Base-by-base conservation (phyloP, 306 rosid species). In the Lathyrus tuberosus region DNA sequence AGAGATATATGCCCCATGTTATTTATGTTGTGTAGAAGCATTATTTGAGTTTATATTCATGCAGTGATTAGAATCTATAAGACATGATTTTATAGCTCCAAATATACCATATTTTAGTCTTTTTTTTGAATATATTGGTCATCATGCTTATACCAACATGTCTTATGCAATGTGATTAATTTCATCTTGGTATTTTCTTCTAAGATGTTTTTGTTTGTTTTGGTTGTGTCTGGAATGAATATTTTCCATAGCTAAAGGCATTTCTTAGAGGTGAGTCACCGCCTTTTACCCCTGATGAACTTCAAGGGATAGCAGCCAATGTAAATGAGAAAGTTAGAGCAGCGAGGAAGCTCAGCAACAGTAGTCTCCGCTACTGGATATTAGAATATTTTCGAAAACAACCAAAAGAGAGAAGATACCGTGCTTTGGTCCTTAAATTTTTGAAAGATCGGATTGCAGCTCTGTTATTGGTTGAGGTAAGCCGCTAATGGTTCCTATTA, bases 331-430 rank as follows among this genome's bases (percentile, higher is more conserved):
- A 78, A 74, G 30, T 71, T 67, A 91, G 86, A 83, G 53, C 87
- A 71, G 92, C 76, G 74, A 95, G 80, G 83, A 91, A 69, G 77
- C 97, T 95, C 64, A 68, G 81, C 72, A 72, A 47, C 82, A 80
- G 71, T 70, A 89, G 96, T 70, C 96, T 89, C 58, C 91, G 96
- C 14, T 91, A 95, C 75, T 95, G 99, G 99, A 84, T 87, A 63
- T 65, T 95, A 54, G 96, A 95, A 86, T 89, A 76, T 83, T 87
- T 91, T 68, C 81, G 97, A 78, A 84, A 89, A 82, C 96, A 87
- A 76, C 86, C 97, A 9, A 89, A 85, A 82, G 88, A 80, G 67
- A 86, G 56, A 82, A 81, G 40, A 74, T 87, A 75, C 30, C 82
- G 73, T 6, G 99, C 97, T 11, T 71, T 95, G 87, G 83, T 95